Conservation (phyloP, 495 filamentous ascomycete species). For the Aspergillus hancockii region DNA sequence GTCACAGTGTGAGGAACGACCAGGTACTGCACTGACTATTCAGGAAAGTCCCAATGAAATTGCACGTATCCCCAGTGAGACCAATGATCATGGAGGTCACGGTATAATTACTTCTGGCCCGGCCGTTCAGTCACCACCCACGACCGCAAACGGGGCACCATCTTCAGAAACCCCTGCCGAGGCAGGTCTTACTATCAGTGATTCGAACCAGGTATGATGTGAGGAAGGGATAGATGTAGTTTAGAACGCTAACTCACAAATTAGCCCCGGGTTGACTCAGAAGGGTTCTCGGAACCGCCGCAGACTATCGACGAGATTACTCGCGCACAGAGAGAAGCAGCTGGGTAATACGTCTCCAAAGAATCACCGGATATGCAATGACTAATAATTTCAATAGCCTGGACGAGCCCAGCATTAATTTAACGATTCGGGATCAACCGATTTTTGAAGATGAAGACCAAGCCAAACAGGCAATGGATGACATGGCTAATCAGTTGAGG, state of each 20-base stretch:
- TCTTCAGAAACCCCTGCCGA: slow-evolving; percentile 22
- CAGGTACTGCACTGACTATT: slow-evolving; percentile 36
- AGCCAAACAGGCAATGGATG: slow-evolving; percentile 83
- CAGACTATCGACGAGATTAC: slow-evolving; percentile 76
- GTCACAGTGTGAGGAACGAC: slow-evolving; percentile 34
- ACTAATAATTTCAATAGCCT: slow-evolving; percentile 38
- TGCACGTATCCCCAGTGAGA: slow-evolving; percentile 33
- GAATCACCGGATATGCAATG: not conserved
- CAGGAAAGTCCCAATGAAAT: slow-evolving; percentile 34
- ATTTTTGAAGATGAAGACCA: slow-evolving; percentile 91
- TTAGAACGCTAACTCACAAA: slow-evolving; percentile 10
- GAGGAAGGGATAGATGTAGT: too few relatives aligned
- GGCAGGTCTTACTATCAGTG: slow-evolving; percentile 22
- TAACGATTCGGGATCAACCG: slow-evolving; percentile 90
- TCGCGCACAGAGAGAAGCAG: slow-evolving; percentile 77
- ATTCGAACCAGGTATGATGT: slow-evolving; percentile 27
- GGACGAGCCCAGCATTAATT: slow-evolving; percentile 77
- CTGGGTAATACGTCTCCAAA: slow-evolving; percentile 43
- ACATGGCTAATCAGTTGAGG: slow-evolving; percentile 84
- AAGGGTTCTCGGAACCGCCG: slow-evolving; percentile 69
- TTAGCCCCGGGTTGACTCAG: slow-evolving; percentile 54
- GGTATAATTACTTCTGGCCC: slow-evolving; percentile 25
- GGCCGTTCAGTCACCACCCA: slow-evolving; percentile 20
- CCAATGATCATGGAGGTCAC: slow-evolving; percentile 27
- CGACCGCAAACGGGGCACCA: slow-evolving; percentile 33